Base-by-base conservation (phyloP, 1,139 yeast species). In the Hanseniaspora gamundiae region DNA sequence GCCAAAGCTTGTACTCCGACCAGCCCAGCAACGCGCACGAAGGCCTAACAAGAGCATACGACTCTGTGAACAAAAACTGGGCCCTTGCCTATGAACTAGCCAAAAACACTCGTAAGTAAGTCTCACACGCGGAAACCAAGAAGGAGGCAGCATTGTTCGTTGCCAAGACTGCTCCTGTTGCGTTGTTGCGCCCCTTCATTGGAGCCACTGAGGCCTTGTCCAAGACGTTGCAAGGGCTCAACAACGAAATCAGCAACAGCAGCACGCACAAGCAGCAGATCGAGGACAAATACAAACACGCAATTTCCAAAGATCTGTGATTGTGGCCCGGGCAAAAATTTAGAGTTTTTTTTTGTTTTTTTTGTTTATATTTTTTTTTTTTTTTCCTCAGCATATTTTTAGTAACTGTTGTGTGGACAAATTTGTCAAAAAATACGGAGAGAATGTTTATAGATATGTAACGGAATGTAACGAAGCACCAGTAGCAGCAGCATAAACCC, bases 131-230 rank as follows among this genome's bases (percentile, higher is more conserved):
- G 38, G 81, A 76, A 1, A 76, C 74, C 45, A 74, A 85, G 2
- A 81, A 75, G 48, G 82, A 77, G 5, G 84, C 87, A 1, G 72
- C 82, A 1, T 66, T 68, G 20, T 53, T 64, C 2, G 69, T 86
- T n/a, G 78, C 83, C 26, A 75, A 74, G 51, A 85, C 82, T 1
- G 77, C 94, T 1, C 96, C 96, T 0, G 74, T 85, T 20, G 79
- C 87, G 8, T 62, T 88, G 16, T 71, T 88, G 2, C 64, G 96
- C 41, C 96, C 97, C 1, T 72, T 86, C 55, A 87, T 88, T 51
- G 97, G 96, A 1, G 87, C 95, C 0, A 84, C 96, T 0, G 96
- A 87, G 58, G 94, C 94, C 0, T 70, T 88, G 3, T 81, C 91
- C 19, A 83, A 78, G 55, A 74, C 95, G 0, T 66, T 88, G 45